Evolutionary conservation across 140 eudicot species (phyloP).

Genomic region (Erigeron philadelphicus): DNA sequence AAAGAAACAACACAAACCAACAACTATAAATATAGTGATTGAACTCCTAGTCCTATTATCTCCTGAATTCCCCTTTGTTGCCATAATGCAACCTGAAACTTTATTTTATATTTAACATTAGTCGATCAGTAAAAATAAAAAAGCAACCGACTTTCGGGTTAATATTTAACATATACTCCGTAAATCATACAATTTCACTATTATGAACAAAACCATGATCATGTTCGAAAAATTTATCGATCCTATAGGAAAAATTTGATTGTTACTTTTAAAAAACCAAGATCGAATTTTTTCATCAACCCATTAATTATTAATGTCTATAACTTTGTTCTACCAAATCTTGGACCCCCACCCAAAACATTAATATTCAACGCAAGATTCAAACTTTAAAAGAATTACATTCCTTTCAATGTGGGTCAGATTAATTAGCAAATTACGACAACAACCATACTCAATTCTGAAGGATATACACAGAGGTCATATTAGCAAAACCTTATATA

Average conservation of each 20-base stretch:
- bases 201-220: too few relatives aligned
- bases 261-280: background rate
- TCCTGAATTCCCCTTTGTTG: constrained; percentile 41
- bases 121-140: constrained; percentile 5
- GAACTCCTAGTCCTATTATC: constrained; percentile 54
- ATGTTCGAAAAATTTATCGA: background rate
- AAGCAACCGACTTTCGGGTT: background rate
- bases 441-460: too few relatives aligned
- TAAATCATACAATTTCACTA: too few relatives aligned
- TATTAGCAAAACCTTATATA: background rate
- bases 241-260: too few relatives aligned
- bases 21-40: constrained; percentile 42
- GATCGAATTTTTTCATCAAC: constrained; percentile 17
- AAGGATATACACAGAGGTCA: too few relatives aligned
- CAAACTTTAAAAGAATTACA: background rate
- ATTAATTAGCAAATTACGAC: too few relatives aligned
- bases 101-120: background rate
- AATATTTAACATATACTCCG: too few relatives aligned
- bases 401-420: too few relatives aligned
- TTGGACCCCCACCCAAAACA: background rate
- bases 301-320: constrained; percentile 9
- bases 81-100: constrained; percentile 42
- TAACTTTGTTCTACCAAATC: background rate
- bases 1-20: constrained; percentile 53
- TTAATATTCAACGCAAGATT: background rate